A percentile compares a stretch with the other conserved stretches of the same genome.
These are phyloP conservation scores for Pleurotus ostreatus DNA, from an alignment of 768 basidiomycete species.

Conservation along the genomic window DNA sequence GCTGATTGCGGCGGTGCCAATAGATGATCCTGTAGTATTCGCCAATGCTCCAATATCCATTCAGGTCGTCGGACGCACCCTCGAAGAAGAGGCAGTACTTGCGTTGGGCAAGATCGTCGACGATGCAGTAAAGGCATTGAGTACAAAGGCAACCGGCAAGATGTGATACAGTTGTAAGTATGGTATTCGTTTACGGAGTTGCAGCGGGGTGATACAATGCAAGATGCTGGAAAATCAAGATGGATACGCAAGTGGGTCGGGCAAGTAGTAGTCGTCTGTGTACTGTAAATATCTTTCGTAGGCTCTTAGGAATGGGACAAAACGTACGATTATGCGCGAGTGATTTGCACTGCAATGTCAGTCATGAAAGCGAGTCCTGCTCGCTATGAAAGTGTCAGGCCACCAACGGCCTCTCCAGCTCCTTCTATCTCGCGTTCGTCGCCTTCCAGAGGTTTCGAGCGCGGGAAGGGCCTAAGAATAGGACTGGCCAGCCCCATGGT, in stretches of 20 bases:
- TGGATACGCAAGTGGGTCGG: not conserved
- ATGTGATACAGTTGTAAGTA: conserved; percentile 15
- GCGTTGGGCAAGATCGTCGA: conserved; percentile 66
- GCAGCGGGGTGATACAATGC: not conserved
- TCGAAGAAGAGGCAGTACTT: conserved; percentile 75
- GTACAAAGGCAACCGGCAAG: not conserved
- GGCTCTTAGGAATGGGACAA: not conserved
- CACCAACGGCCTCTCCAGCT: conserved; percentile 72
- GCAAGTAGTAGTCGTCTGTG: not conserved
- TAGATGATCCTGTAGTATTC: conserved; percentile 57
- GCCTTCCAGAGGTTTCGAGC: conserved; percentile 46
- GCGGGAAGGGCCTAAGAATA: conserved; percentile 64
- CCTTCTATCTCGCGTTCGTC: conserved; percentile 75
- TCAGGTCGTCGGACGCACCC: conserved; percentile 64
- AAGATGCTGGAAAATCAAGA: conserved; percentile 1
- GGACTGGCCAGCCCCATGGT: conserved; percentile 74
- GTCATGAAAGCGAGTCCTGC: not conserved
- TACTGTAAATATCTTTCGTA: not conserved
- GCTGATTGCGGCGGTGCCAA: not conserved
- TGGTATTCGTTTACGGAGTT: not conserved
- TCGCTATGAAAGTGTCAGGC: conserved; percentile 45
- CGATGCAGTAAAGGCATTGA: conserved; percentile 35
- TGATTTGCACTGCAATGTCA: not conserved
- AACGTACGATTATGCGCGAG: not conserved
- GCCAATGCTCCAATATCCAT: conserved; percentile 57